Evolutionary conservation across 2,329 filamentous ascomycete species (phyloP).

Genomic region (Ustulina deusta): DNA sequence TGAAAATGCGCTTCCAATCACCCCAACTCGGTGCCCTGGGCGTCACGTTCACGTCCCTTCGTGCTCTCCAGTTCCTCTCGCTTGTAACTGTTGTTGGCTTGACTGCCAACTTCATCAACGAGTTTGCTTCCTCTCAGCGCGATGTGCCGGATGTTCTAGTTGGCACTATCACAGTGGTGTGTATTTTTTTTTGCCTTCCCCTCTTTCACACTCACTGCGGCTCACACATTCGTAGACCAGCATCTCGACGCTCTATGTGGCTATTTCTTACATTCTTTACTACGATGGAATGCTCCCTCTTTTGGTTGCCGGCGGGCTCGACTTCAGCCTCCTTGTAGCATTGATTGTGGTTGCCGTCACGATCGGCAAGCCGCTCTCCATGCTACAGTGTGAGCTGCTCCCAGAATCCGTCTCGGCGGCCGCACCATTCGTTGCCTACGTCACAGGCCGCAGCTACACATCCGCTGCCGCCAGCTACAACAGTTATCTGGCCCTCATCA

Average conservation of each 20-base stretch:
- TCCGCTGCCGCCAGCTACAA: slow-evolving; percentile 45
- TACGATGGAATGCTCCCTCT: slow-evolving; percentile 81
- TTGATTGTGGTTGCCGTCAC: slow-evolving; percentile 81
- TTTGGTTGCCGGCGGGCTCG: slow-evolving; percentile 73
- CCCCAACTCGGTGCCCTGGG: slow-evolving; percentile 77
- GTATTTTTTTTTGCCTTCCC: slow-evolving; percentile 48
- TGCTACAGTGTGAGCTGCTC: slow-evolving; percentile 75
- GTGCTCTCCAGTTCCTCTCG: slow-evolving; percentile 75
- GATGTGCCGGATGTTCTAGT: slow-evolving; percentile 79
- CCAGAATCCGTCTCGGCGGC: slow-evolving; percentile 54
- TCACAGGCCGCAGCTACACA: slow-evolving; percentile 43
- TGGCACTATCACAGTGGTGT: slow-evolving; percentile 82
- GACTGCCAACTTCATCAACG: slow-evolving; percentile 82
- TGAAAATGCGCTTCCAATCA: slow-evolving; percentile 58
- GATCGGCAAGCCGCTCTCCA: slow-evolving; percentile 83
- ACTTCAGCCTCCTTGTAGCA: slow-evolving; percentile 78
- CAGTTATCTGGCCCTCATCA: slow-evolving; percentile 63
- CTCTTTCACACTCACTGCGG: slow-evolving; percentile 2
- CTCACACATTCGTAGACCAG: slow-evolving; percentile 69
- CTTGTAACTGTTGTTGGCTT: slow-evolving; percentile 85
- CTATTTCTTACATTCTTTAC: slow-evolving; percentile 85
- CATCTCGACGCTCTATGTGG: slow-evolving; percentile 82
- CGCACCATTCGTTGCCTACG: slow-evolving; percentile 52
- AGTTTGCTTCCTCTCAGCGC: slow-evolving; percentile 75
- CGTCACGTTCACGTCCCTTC: slow-evolving; percentile 80